Evolutionary conservation across 352 stramenopile genomes (phyloP), one percentile per base, ranked within the genome.

Genomic region (Phytophthora chlamydospora): DNA sequence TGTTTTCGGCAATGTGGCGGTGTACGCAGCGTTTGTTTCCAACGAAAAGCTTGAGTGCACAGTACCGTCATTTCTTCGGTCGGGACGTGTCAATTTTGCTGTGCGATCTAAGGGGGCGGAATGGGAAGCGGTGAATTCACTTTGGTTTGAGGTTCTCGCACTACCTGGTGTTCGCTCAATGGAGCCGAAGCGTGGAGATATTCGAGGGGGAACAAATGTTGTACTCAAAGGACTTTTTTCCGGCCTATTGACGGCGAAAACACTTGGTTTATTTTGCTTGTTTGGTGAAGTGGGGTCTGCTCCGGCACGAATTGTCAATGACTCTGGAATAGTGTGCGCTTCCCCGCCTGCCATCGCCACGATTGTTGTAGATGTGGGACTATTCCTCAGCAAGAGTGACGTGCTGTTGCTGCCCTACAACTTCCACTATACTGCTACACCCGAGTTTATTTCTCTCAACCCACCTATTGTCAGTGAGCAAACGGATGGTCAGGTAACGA

Each of bases 191-290:
- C 61, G 50, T 27, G 75, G 76, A 2, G 10, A 36, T 41, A 17
- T 73, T 2, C n/a, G 46, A 9, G 76, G 76, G 10, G 69, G 75
- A 19, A 67, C 72, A 11, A 55, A 68, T 13, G 24, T 86, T 2
- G 8, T 62, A 27, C 16, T 86, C 2, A 40, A 13, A 0, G 76
- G 69, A 14, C 66, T 77, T 16, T 83, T 82, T 44, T 62, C 54
- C 0, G 27, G 14, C 6, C 31, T 68, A 24, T 0, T 46, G 9
- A n/a, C n/a, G 6, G 45, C 45, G 6, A 36, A 17, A 3, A 44
- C 48, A 17, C 16, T 33, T 9, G 16, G 31, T 34, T 13, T 80
- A 0, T 77, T 71, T 21, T 86, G 76, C 33, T 49, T 50, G 6
- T 84, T 86, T 62, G 72, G 62, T 3, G 45, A 45, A 0, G 50